Base-by-base conservation (phyloP, 495 filamentous ascomycete species). In the Neurospora sp. region DNA sequence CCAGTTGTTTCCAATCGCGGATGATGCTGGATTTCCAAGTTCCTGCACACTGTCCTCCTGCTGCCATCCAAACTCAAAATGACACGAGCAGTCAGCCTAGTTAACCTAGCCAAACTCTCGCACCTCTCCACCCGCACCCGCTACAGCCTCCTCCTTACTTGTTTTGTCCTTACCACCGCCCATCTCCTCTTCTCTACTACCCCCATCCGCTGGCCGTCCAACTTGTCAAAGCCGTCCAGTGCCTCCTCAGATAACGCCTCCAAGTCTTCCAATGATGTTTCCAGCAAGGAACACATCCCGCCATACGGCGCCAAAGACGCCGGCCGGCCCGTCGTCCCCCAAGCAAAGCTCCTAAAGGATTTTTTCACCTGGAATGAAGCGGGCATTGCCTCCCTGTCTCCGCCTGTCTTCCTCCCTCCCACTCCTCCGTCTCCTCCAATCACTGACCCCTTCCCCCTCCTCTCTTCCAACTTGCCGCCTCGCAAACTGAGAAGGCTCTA, bases 361-460 rank as follows among this genome's bases (percentile, higher is more conserved):
- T 74, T 78, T 44, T 73, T 73, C 37, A 65, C 38, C 1, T 79
- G 77, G 77, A 70, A 68, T 12, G 70, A 72, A 18, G 71, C 70
- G 14, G 69, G 73, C 48, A 46, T 69, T 31, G 48, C 42, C 10
- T 68, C 44, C 1, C 10, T 37, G 8, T 42, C 73, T 16, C 77
- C 77, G 44, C 72, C 72, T 3, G 69, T 53, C 18, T 74, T 71
- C 69, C 76, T 78, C 22, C 74, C 78, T 11, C n/a, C 72, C n/a
- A 39, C 16, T 7, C 27, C 68, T 22, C 61, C 65, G 7, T 31
- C 41, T 0, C 69, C 71, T 3, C 75, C 78, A 2, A 69, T 78
- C 6, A 72, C 72, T 7, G 76, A 80, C 40, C 77, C 78, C 1
- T 80, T 80, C 39, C 76, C 78, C 0, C 70, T 78, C 11, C 68